Evolutionary conservation across 768 basidiomycete species (phyloP).

Genomic region (Rhizopogon rudus): DNA sequence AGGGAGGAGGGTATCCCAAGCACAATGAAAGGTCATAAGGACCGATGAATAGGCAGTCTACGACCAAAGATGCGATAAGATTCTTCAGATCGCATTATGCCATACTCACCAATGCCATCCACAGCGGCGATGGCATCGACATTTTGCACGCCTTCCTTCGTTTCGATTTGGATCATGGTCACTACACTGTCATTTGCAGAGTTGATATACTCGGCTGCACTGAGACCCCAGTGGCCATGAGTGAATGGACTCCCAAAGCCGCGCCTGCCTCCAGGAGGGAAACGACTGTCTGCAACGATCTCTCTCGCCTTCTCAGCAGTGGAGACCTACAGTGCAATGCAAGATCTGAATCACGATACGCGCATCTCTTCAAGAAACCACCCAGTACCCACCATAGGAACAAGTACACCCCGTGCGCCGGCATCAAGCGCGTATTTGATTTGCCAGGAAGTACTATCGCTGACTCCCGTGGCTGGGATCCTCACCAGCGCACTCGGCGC

Average conservation of each 20-base stretch:
- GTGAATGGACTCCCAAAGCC: conserved; percentile 66
- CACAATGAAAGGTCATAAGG: conserved; percentile 66
- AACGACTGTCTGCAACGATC: conserved; percentile 51
- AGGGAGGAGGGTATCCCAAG: conserved; percentile 54
- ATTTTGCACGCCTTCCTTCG: conserved; percentile 51
- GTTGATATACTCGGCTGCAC: conserved; percentile 44
- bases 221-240: conserved; percentile 52
- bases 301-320: conserved; percentile 52
- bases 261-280: conserved; percentile 57
- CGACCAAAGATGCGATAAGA: not conserved
- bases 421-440: conserved; percentile 69
- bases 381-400: conserved; percentile 58
- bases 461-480: conserved; percentile 59
- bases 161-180: conserved; percentile 68
- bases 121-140: conserved; percentile 55
- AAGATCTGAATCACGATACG: not conserved
- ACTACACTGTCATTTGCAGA: conserved; percentile 51
- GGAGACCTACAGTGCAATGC: conserved; percentile 38
- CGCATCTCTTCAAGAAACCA: not conserved
- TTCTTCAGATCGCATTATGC: not conserved
- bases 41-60: conserved; percentile 57
- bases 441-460: conserved; percentile 57
- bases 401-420: conserved; percentile 58
- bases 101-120: conserved; percentile 51
- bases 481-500: conserved; percentile 55